Base-by-base conservation (phyloP, 306 rosid genomes). In the Senna tora region DNA sequence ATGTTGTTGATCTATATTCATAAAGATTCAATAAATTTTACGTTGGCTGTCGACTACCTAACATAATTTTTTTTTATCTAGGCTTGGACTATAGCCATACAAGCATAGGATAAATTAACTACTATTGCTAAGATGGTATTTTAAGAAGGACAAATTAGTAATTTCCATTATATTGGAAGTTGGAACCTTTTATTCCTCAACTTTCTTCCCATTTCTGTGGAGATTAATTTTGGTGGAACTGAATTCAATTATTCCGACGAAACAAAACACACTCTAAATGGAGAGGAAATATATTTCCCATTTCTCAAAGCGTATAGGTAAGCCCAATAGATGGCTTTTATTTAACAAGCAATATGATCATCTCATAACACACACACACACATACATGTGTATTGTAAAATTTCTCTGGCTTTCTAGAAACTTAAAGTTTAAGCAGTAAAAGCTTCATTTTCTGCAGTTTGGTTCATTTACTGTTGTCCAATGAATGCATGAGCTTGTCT, bases 361-460 rank as follows among this genome's bases (percentile, higher is more conserved):
- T 63, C 47, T 32, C 20, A 41, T 52, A 9, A 50, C 30, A 50
- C 12, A 52, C 34, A 50, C 12, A 52, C 34, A 25, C 41, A 69
- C 11, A 58, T 41, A 39, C 38, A 39, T 12, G 22, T 14, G 42
- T 46, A 33, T 59, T 22, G 65, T n/a, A 41, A 50, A 33, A 30
- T 32, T 69, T 59, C n/a, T 20, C 51, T 45, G 19, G 36, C 56
- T 39, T 34, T 63, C 55, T 25, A 16, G 67, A 67, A 74, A 38
- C 55, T 6, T 12, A 46, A 25, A 63, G 14, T 51, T 6, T 36
- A 68, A 43, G 57, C 41, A 33, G 61, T 22, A 46, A n/a, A 56
- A 22, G 22, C 11, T 47, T 45, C 45, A 41, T 3, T 2, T 42
- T 52, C 55, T 38, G 22, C 15, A 51, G 36, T 43, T 54, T 17